A percentile compares a stretch with the other conserved stretches of the same genome.
Conservation (phyloP, 1,284 basidiomycete species). For the Naganishia cerealis region DNA sequence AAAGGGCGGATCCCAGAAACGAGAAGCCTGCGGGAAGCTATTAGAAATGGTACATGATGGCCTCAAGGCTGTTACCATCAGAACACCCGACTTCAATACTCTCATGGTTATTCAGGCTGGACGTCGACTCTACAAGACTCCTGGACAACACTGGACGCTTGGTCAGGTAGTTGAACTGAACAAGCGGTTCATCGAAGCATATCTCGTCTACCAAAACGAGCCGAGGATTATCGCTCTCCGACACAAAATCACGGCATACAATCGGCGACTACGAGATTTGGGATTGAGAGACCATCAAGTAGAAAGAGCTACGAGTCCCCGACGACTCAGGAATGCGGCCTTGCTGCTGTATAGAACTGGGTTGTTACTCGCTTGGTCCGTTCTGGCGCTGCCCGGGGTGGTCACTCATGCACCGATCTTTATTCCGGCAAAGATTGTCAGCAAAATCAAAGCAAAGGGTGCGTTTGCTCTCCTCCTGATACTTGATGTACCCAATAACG, state of each 20-base stretch:
- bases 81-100: slow-evolving; percentile 96
- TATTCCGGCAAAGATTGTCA: slow-evolving; percentile 84
- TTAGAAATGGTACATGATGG: slow-evolving; percentile 91
- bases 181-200: slow-evolving; percentile 90
- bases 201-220: slow-evolving; percentile 89
- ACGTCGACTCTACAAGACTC: slow-evolving; percentile 88
- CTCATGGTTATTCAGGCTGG: slow-evolving; percentile 98
- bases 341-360: slow-evolving; percentile 81
- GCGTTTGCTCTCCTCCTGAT: slow-evolving; percentile 24
- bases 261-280: slow-evolving; percentile 83
- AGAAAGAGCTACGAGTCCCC: slow-evolving; percentile 70
- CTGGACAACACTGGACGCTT: slow-evolving; percentile 88
- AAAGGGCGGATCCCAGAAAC: slow-evolving; percentile 81
- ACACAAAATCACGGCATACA: slow-evolving; percentile 86
- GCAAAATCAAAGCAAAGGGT: slow-evolving; percentile 88
- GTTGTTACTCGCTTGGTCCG: slow-evolving; percentile 79
- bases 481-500: background rate
- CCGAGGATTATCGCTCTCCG: slow-evolving; percentile 82
- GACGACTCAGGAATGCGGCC: slow-evolving; percentile 81
- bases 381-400: slow-evolving; percentile 88
- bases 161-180: slow-evolving; percentile 97
- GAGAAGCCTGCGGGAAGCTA: slow-evolving; percentile 85
- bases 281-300: slow-evolving; percentile 99
- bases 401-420: slow-evolving; percentile 94
- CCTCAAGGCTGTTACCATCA: slow-evolving; percentile 93